Evolutionary conservation across 2,329 filamentous ascomycete genomes (phyloP).

Genomic region (Septoria petroselini): DNA sequence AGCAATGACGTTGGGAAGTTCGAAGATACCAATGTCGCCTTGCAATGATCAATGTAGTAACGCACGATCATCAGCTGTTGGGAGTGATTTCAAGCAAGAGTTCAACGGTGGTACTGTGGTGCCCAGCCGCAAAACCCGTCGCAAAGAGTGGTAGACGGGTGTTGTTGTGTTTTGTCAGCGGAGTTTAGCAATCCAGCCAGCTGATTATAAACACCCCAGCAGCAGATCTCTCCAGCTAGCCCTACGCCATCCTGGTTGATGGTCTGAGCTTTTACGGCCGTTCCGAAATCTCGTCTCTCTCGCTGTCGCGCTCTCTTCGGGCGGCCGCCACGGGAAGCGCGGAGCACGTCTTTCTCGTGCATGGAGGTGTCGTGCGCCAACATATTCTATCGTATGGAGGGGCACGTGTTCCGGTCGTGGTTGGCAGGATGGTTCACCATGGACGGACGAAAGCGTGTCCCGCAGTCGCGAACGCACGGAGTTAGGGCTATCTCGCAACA

Average conservation of each 20-base stretch:
- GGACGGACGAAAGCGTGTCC: neutral
- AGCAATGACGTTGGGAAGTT: too few relatives aligned
- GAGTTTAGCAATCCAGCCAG: conserved; percentile 9
- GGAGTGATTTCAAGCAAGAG: too few relatives aligned
- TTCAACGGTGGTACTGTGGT: too few relatives aligned
- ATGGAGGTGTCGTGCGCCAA: too few relatives aligned
- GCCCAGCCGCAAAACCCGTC: conserved; percentile 1
- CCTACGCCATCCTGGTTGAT: conserved; percentile 1
- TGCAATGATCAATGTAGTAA: too few relatives aligned
- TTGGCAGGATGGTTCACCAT: neutral
- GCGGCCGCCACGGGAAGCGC: conserved; percentile 6
- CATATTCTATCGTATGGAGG: too few relatives aligned
- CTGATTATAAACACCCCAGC: neutral
- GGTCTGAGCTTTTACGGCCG: neutral
- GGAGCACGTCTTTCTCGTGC: neutral
- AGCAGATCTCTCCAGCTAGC: conserved; percentile 5
- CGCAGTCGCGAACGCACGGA: neutral
- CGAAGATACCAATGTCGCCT: too few relatives aligned
- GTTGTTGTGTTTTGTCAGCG: conserved; percentile 8
- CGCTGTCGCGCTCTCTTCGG: neutral
- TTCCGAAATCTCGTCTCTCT: neutral
- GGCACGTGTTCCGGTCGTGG: neutral
- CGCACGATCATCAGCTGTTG: too few relatives aligned
- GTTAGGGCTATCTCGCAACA: neutral
- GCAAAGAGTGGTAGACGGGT: neutral